These are phyloP conservation scores for Chlorella sp. DNA, from an alignment of 139 green algal species.

Conservation along the genomic window DNA sequence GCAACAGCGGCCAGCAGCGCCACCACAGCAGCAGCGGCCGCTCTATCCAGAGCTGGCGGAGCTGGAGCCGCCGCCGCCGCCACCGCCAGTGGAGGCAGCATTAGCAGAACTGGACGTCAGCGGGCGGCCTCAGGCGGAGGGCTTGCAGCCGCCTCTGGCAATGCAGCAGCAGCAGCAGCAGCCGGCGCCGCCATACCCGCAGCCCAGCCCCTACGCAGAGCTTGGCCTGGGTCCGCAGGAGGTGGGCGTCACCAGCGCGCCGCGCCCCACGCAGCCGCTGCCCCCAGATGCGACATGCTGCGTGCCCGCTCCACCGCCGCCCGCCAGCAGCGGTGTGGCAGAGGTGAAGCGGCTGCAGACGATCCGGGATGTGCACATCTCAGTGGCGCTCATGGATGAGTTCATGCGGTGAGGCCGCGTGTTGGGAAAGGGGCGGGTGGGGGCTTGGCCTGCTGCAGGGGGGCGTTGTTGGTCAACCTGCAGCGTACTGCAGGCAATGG, in stretches of 20 bases:
- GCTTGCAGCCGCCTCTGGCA: not conserved
- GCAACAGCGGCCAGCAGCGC: not conserved
- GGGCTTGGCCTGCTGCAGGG: not conserved
- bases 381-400: conserved; percentile 86
- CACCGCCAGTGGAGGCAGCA: not conserved
- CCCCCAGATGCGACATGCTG: conserved; percentile 48
- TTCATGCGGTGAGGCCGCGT: conserved; percentile 76
- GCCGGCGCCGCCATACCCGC: conserved; percentile 22
- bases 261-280: conserved; percentile 19
- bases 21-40: not conserved
- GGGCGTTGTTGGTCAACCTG: not conserved
- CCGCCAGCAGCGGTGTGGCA: conserved; percentile 29
- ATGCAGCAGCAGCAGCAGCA: conserved; percentile 45
- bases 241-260: conserved; percentile 53
- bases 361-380: conserved; percentile 88
- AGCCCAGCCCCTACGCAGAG: conserved; percentile 49
- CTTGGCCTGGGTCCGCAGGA: conserved; percentile 77
- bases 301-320: conserved; percentile 1
- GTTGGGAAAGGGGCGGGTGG: not conserved
- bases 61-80: conserved; percentile 25
- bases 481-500: too few species aligned
- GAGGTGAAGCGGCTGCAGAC: conserved; percentile 53
- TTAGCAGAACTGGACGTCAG: conserved; percentile 2
- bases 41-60: conserved; percentile 33
- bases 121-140: conserved; percentile 38